A percentile compares a stretch with the other conserved stretches of the same genome.
Evolutionary conservation across 139 green algal genomes (phyloP).

Genomic region (Coelastrella sp.): DNA sequence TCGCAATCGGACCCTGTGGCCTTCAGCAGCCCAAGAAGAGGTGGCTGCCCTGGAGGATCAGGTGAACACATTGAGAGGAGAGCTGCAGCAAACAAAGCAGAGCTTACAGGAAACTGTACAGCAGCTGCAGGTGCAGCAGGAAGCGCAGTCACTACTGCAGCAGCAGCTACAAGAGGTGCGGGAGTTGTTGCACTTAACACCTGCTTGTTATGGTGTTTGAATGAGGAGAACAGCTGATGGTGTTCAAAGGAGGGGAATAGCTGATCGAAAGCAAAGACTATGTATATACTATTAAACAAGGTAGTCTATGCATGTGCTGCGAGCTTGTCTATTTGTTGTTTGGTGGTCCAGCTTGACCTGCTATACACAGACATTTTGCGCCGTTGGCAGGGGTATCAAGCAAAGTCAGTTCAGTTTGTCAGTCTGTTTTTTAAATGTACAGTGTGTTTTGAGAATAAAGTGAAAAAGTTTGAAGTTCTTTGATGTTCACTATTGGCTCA

Average conservation of each 20-base stretch:
- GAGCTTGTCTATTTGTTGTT: too few relatives aligned
- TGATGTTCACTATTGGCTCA: not conserved
- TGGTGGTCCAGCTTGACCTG: too few relatives aligned
- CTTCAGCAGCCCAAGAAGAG: slow-evolving; percentile 58
- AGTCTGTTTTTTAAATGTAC: not conserved
- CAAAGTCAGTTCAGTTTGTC: too few relatives aligned
- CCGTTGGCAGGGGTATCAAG: too few relatives aligned
- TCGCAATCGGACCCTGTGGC: slow-evolving; percentile 63
- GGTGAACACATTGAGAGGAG: slow-evolving; percentile 21
- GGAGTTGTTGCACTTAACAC: not conserved
- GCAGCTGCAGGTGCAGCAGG: slow-evolving; percentile 23
- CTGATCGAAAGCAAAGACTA: too few relatives aligned
- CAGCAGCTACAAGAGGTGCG: slow-evolving; percentile 5
- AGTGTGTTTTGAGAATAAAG: not conserved
- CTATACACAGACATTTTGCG: too few relatives aligned
- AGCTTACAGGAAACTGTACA: not conserved
- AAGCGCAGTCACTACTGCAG: not conserved
- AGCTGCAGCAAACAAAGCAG: not conserved
- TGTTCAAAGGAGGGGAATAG: too few relatives aligned
- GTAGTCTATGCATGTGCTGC: too few relatives aligned
- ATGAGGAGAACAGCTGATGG: too few relatives aligned
- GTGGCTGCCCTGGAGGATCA: slow-evolving; percentile 51
- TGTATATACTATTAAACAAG: too few relatives aligned
- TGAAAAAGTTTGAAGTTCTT: not conserved
- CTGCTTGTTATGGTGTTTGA: not conserved